Evolutionary conservation across 2,329 filamentous ascomycete genomes (phyloP).

Genomic region (Trichoderma semiorbis): DNA sequence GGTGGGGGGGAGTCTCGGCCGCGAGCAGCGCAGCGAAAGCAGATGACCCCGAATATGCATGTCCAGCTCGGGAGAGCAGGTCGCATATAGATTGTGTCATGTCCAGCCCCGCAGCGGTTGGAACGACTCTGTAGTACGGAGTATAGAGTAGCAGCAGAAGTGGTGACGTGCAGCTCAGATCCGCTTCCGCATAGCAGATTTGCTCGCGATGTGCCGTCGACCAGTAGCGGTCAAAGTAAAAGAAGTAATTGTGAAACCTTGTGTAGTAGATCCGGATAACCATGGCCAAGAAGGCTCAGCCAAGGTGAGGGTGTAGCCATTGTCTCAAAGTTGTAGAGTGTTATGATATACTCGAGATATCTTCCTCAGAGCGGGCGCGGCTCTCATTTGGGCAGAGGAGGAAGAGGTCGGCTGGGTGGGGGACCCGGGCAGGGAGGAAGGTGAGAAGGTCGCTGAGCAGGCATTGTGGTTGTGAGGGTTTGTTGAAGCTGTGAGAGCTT

Average conservation of each 20-base stretch:
- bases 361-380: conserved; percentile 25
- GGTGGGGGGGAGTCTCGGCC: conserved; percentile 7
- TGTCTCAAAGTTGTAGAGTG: background rate
- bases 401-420: conserved; percentile 61
- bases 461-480: conserved; percentile 39
- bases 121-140: background rate
- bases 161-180: conserved; percentile 18
- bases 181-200: conserved; percentile 15
- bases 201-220: background rate
- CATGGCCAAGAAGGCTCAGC: background rate
- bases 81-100: conserved; percentile 1
- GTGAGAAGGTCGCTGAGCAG: conserved; percentile 60
- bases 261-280: conserved; percentile 7
- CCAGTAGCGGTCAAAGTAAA: background rate
- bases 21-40: conserved; percentile 5
- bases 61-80: conserved; percentile 13
- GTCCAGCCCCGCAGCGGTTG: conserved; percentile 19
- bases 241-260: background rate
- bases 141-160: background rate
- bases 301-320: conserved; percentile 26
- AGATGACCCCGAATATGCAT: conserved; percentile 21
- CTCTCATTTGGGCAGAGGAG: conserved; percentile 60
- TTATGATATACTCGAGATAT: background rate
- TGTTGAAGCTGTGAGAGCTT: conserved; percentile 15
- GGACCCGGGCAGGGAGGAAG: conserved; percentile 66